These are phyloP conservation scores for Fraxinus paxiana DNA, from an alignment of 305 asterid species.

Conservation along the genomic window DNA sequence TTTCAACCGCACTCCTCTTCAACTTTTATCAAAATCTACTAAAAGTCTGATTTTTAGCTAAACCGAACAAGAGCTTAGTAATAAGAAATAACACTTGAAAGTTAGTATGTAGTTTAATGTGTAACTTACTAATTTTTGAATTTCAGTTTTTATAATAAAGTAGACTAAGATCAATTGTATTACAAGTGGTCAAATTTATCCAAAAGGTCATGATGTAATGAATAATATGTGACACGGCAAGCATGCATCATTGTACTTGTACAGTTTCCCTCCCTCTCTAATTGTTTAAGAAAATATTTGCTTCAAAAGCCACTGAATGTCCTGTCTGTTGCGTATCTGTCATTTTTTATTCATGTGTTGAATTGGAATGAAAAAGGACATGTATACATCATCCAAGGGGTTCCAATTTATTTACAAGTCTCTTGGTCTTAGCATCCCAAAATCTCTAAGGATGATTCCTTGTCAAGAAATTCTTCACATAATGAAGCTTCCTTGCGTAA, in stretches of 20 bases:
- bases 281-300: background rate
- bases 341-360: background rate
- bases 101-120: background rate
- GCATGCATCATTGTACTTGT: background rate
- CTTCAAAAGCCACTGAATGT: conserved; percentile 4
- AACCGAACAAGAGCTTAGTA: background rate
- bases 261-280: background rate
- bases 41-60: background rate
- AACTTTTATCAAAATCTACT: background rate
- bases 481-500: conserved; percentile 14
- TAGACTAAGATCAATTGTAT: background rate
- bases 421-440: conserved; percentile 5
- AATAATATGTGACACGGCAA: background rate
- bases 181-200: background rate
- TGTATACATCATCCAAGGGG: background rate
- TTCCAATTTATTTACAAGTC: conserved; percentile 4
- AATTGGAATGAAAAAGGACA: background rate
- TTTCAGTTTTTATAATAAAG: background rate
- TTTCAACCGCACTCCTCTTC: background rate
- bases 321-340: background rate
- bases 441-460: conserved; percentile 2
- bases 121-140: background rate
- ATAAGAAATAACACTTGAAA: background rate
- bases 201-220: background rate
- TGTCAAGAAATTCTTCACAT: background rate